Evolutionary conservation across 2,329 filamentous ascomycete genomes (phyloP), one percentile per base, ranked within the genome.

Genomic region (Fonsecaea erecta): DNA sequence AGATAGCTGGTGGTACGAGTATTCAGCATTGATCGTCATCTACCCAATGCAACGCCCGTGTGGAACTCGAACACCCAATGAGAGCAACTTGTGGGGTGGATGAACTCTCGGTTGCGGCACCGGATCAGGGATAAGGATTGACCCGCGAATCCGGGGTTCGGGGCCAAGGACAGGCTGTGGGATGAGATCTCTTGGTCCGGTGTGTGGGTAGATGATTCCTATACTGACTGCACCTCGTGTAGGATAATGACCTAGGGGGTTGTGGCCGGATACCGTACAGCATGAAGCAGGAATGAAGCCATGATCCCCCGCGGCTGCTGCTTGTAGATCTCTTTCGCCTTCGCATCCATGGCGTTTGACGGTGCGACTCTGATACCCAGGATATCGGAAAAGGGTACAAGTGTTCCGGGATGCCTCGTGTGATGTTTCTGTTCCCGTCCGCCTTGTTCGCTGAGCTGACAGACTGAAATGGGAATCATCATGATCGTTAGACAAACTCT

Each of bases 21-120:
- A 53, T 32, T 12, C n/a, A 32, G n/a, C 16, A 30, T 3, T 30
- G 24, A 53, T 32, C 26, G n/a, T 32, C 26, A 32, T 32, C 26
- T 5, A n/a, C n/a, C n/a, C n/a, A n/a, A 32, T 30, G 30, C 26
- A 24, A 34, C 11, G 9, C 21, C 2, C 14, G 7, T 12, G 30
- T 53, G 26, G 26, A 30, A 32, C 30, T 30, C 6, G 14, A 18
- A n/a, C 3, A 8, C n/a, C 51, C 26, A 32, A 34, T 30, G 51
- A 52, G n/a, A 30, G 16, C 30, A 9, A 34, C 2, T 26, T 52
- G 57, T 60, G 57, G 57, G 57, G 57, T 60, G 30, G n/a, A n/a
- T 21, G 43, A 26, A 52, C 32, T 43, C 28, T 52, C 57, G 57
- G 57, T 37, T 60, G 57, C 57, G 57, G 57, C 57, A 60, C 57